Percentiles rank a stretch among this genome's conserved stretches.
Evolutionary conservation across 1,139 yeast species (phyloP).

Genomic region (Debaryomyces sp.): DNA sequence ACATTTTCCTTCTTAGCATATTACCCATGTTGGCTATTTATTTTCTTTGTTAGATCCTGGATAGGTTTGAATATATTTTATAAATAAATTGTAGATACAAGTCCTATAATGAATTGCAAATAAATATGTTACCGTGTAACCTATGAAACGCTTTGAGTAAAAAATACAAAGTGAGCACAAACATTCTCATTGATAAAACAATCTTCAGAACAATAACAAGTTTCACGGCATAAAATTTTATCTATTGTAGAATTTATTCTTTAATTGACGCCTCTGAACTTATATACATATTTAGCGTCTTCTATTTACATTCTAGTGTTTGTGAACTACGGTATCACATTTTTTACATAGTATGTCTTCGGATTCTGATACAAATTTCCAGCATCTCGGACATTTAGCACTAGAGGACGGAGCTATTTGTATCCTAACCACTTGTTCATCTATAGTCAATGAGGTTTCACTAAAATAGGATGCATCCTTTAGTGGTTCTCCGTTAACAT

Average conservation of each 20-base stretch:
- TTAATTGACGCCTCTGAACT: neutral
- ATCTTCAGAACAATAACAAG: neutral
- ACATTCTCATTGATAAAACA: neutral
- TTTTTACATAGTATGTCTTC: conserved; percentile 65
- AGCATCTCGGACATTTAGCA: conserved; percentile 87
- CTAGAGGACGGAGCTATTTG: conserved; percentile 47
- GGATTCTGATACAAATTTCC: conserved; percentile 68
- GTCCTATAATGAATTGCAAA: neutral
- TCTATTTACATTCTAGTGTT: conserved; percentile 8
- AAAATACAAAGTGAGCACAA: neutral
- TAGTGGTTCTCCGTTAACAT: conserved; percentile 26
- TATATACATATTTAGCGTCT: neutral
- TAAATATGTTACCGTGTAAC: neutral
- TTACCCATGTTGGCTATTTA: neutral
- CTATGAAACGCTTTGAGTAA: neutral
- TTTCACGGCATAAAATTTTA: neutral
- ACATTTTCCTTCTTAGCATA: conserved; percentile 16
- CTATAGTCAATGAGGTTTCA: conserved; percentile 19
- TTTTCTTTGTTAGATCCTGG: neutral
- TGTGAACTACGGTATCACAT: conserved; percentile 49
- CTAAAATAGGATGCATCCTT: neutral
- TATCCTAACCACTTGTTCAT: conserved; percentile 32
- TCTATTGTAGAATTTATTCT: neutral
- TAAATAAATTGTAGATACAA: neutral
- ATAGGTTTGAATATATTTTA: neutral